Evolutionary conservation across 2,329 filamentous ascomycete species (phyloP), one percentile per base, ranked within the genome.

Genomic region (Fusarium incarnatum): DNA sequence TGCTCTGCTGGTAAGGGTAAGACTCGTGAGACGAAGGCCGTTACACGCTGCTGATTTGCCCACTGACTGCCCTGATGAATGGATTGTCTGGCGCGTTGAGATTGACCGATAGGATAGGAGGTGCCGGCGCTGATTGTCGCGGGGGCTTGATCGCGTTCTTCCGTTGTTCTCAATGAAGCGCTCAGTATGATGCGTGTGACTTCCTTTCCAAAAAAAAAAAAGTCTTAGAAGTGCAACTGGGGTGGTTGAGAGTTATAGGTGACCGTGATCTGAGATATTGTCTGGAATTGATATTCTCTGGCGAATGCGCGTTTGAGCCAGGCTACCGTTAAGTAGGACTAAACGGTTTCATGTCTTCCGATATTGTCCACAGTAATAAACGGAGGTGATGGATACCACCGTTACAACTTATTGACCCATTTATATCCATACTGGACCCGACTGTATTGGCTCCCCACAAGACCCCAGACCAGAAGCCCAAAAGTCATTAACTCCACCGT

Each of bases 101-200:
- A 70, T 70, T 70, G 67, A 64, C 58, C 56, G 67, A 69, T 64
- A 62, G 62, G 56, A 67, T 68, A 67, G 56, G 62, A 67, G 56
- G 37, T 12, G 63, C 56, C 45, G 67, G 63, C 54, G 58, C 42
- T 45, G 54, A 55, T 37, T 54, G 63, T 52, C 34, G 63, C 63
- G 57, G 27, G 53, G 53, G 50, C 65, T 64, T 68, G 46, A 46
- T 53, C 37, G 23, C 50, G 47, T 25, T 28, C 46, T 46, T 30
- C 27, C 16, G 34, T n/a, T 27, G 30, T 41, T 40, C 47, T 45
- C 20, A 23, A 28, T 23, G 16, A 37, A 37, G 37, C 45, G 27
- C 22, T 30, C 22, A 45, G 6, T 42, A 28, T 11, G 18, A 28
- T 44, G 11, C 20, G 40, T n/a, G 22, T 27, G 37, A 6, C 15